Percentiles rank a stretch among this genome's conserved stretches.
Conservation (phyloP, 495 filamentous ascomycete species). For the Alectoria sarmentosa region DNA sequence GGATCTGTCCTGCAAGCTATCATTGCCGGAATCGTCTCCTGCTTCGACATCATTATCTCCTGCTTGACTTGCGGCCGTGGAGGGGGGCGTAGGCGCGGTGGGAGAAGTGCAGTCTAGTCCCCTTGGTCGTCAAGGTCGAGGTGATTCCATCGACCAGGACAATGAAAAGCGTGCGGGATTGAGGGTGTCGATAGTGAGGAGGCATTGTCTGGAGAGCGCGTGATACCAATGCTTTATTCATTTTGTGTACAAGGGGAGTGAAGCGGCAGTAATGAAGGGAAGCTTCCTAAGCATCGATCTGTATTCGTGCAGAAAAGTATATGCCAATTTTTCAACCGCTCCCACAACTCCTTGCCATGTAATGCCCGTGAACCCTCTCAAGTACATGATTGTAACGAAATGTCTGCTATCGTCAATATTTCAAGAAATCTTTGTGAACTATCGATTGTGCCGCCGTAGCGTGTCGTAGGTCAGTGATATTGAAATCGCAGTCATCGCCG, state of each 20-base stretch:
- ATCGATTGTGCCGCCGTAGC: neutral
- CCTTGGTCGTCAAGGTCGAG: neutral
- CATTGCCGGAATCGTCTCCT: slow-evolving; percentile 69
- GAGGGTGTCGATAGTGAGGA: neutral
- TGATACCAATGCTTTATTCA: slow-evolving; percentile 18
- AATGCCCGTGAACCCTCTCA: neutral
- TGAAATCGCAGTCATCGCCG: neutral
- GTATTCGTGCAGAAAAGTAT: neutral
- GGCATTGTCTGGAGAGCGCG: slow-evolving; percentile 10
- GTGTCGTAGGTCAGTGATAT: slow-evolving; percentile 1
- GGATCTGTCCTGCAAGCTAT: slow-evolving; percentile 68
- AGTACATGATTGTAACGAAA: neutral
- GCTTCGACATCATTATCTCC: slow-evolving; percentile 79
- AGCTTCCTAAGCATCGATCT: neutral
- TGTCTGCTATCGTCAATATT: neutral
- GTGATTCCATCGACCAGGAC: slow-evolving; percentile 1
- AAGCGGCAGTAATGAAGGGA: slow-evolving; percentile 2
- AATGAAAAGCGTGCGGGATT: neutral
- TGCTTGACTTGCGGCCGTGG: slow-evolving; percentile 75
- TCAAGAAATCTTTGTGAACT: neutral
- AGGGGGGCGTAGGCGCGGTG: slow-evolving; percentile 36
- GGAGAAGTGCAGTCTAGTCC: slow-evolving; percentile 24
- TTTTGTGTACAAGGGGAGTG: neutral
- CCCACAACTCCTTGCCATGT: neutral
- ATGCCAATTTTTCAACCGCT: neutral